Evolutionary conservation across 2,329 filamentous ascomycete species (phyloP).

Genomic region (Cyclaneusma minus): DNA sequence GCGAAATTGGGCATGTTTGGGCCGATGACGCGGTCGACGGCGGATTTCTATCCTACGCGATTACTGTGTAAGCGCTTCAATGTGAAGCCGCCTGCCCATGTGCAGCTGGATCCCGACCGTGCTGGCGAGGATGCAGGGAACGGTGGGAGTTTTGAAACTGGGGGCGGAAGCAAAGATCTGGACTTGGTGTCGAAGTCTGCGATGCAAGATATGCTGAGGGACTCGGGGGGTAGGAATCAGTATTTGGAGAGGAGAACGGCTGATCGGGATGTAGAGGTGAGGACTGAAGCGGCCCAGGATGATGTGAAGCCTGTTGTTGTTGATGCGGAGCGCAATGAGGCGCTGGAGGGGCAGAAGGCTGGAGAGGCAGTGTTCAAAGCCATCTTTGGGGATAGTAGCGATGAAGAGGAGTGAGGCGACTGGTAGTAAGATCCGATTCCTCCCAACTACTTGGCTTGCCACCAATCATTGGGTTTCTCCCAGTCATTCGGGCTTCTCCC

Average conservation of each 20-base stretch:
- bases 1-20: slow-evolving; percentile 90
- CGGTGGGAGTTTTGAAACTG: slow-evolving; percentile 9
- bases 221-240: slow-evolving; percentile 20
- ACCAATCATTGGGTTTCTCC: no score
- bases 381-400: slow-evolving; percentile 83
- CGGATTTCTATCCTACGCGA: slow-evolving; percentile 65
- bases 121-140: slow-evolving; percentile 11
- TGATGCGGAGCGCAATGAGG: slow-evolving; percentile 63
- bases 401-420: slow-evolving; percentile 34
- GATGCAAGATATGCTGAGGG: slow-evolving; percentile 37
- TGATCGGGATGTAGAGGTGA: background rate
- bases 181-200: slow-evolving; percentile 36
- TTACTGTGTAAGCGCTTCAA: slow-evolving; percentile 92
- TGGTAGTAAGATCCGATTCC: no score
- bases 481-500: no score
- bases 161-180: slow-evolving; percentile 16
- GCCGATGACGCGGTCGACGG: slow-evolving; percentile 57
- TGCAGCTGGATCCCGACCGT: slow-evolving; percentile 34
- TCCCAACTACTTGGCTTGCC: no score
- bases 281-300: slow-evolving; percentile 6
- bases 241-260: slow-evolving; percentile 6
- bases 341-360: slow-evolving; percentile 57
- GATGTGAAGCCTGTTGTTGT: slow-evolving; percentile 24
- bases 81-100: slow-evolving; percentile 60
- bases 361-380: slow-evolving; percentile 74